These are phyloP conservation scores for Exophiala spinifera DNA, from an alignment of 2,329 filamentous ascomycete genomes.

Conservation along the genomic window DNA sequence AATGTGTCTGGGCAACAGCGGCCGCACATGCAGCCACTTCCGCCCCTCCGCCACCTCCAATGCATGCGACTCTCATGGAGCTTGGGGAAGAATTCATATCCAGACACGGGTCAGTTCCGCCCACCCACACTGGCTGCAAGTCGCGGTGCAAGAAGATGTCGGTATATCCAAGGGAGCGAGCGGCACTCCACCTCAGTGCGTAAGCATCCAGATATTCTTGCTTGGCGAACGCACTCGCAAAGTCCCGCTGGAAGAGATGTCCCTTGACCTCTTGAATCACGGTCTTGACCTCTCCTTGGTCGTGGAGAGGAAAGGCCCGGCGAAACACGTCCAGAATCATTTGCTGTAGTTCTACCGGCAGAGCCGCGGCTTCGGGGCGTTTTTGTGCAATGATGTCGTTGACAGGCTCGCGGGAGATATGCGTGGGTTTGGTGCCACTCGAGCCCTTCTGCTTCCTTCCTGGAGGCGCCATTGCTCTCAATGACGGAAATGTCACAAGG, in stretches of 20 bases:
- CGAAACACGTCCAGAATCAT: conserved; percentile 70
- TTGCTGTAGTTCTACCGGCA: conserved; percentile 61
- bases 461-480: conserved; percentile 9
- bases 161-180: conserved; percentile 78
- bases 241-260: conserved; percentile 82
- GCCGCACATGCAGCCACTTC: conserved; percentile 64
- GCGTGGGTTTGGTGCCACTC: conserved; percentile 3
- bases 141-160: conserved; percentile 45
- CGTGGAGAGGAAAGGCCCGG: conserved; percentile 55
- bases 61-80: conserved; percentile 48
- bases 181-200: conserved; percentile 85
- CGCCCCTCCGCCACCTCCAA: conserved; percentile 65
- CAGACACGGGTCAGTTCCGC: conserved; percentile 1
- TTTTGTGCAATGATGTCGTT: conserved; percentile 6
- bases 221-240: conserved; percentile 71
- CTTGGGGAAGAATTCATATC: background rate
- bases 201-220: conserved; percentile 75
- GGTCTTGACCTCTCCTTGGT: conserved; percentile 47
- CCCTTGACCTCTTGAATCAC: conserved; percentile 79
- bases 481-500: background rate
- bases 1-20: conserved; percentile 30
- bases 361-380: conserved; percentile 7
- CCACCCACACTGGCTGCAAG: conserved; percentile 17
- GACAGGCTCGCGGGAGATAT: background rate
- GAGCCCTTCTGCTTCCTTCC: conserved; percentile 11